Evolutionary conservation across 2,329 filamentous ascomycete genomes (phyloP).

Genomic region (Calonectria fujianensis): DNA sequence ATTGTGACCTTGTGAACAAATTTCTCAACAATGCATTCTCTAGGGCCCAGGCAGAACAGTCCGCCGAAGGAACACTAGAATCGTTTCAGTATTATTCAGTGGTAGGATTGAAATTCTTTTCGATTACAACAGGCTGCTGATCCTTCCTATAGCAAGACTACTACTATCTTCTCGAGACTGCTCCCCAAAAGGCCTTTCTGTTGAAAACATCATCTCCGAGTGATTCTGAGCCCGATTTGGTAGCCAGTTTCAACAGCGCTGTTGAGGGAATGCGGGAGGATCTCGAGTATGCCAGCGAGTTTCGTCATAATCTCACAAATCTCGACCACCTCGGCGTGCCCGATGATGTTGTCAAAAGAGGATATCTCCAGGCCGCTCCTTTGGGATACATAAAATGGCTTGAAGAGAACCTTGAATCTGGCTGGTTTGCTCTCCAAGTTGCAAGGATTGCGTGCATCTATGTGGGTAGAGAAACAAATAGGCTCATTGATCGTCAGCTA

Average conservation of each 20-base stretch:
- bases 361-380: background rate
- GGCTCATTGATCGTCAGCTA: background rate
- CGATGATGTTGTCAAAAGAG: background rate
- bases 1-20: background rate
- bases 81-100: conserved; percentile 4
- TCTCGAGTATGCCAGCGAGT: background rate
- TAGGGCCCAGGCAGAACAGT: background rate
- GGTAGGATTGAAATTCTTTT: background rate
- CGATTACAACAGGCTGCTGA: background rate
- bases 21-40: conserved; percentile 6
- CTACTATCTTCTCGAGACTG: background rate
- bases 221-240: background rate
- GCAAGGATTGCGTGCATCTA: background rate
- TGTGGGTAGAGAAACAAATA: background rate
- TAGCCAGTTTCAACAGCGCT: background rate
- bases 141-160: background rate
- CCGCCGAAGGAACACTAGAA: background rate
- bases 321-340: background rate
- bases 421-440: background rate
- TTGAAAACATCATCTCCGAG: background rate
- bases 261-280: background rate
- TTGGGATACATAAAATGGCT: conserved; percentile 5
- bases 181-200: background rate
- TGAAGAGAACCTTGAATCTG: background rate
- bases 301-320: background rate